A percentile compares a stretch with the other conserved stretches of the same genome.
phyloP scores from a whole-genome alignment of 768 basidiomycete species.

The Psilocybe sp. region DNA sequence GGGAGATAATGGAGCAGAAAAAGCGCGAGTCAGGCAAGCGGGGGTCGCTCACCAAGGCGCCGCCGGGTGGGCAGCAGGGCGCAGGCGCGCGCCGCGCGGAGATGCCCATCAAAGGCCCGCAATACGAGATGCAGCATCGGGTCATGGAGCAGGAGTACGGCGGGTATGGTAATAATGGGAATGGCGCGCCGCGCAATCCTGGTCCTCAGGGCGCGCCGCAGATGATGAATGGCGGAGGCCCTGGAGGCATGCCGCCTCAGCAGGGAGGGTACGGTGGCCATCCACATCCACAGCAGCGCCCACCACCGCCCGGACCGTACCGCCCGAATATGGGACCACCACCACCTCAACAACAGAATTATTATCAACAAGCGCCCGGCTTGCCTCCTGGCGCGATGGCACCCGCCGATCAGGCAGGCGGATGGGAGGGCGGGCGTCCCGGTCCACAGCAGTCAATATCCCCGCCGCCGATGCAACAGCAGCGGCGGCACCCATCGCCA shows the following conservation, averaged over 20 bases:
- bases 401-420: constrained; percentile 40
- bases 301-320: constrained; percentile 24
- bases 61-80: constrained; percentile 38
- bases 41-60: constrained; percentile 66
- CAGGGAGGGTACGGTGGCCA: constrained; percentile 8
- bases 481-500: constrained; percentile 22
- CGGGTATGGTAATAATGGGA: constrained; percentile 32
- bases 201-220: constrained; percentile 12
- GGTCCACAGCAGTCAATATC: constrained; percentile 8
- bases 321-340: constrained; percentile 19
- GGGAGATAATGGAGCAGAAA: constrained; percentile 55
- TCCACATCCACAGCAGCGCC: constrained; percentile 22
- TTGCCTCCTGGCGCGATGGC: constrained; percentile 65
- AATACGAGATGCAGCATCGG: constrained; percentile 92
- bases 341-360: constrained; percentile 34
- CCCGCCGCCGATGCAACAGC: constrained; percentile 12
- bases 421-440: constrained; percentile 27
- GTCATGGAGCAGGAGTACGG: constrained; percentile 89
- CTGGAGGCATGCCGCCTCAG: too few species aligned
- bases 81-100: constrained; percentile 69
- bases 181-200: constrained; percentile 32
- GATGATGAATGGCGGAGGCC: not conserved
- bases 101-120: constrained; percentile 83
- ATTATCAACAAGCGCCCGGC: constrained; percentile 30
- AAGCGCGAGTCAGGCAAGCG: constrained; percentile 50